Evolutionary conservation across 176 grass and related monocot species (phyloP), one percentile per base, ranked within the genome.

Genomic region (Carex myosuroides): DNA sequence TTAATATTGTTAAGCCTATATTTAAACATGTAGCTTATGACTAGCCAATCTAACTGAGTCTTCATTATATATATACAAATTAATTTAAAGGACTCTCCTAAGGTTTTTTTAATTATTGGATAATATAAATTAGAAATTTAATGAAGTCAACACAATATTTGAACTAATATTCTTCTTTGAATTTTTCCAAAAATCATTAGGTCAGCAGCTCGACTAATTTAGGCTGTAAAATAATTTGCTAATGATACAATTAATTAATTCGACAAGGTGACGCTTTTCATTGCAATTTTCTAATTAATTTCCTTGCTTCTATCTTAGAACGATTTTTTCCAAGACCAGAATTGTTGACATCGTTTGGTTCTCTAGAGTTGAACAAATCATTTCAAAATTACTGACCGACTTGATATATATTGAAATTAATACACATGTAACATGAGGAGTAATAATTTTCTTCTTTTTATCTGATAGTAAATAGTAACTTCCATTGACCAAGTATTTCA

Each of bases 41-140:
- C 70, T 73, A 64, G 57, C 33, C 60, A 60, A 80, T 81, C 32
- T 39, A 83, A 66, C 68, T 11, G 26, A 55, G n/a, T 83, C 33
- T 67, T 55, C 11, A 16, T 20, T 50, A 44, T 83, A 7, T 50
- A 44, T 83, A 13, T 53, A 68, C 73, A 77, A 17, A 64, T 20
- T 65, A 17, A 64, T 20, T 65, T 59, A 80, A 35, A 21, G 22
- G 61, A 6, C 18, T 33, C 20, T 22, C n/a, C 5, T 13, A 62
- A 9, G 13, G 29, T 54, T 53, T 70, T 22, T 77, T n/a, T n/a
- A n/a, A n/a, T n/a, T 77, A 59, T 78, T 77, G 12, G 29, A 85
- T 64, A 53, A 29, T 82, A 85, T 64, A 54, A 30, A 68, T 21
- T 52, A 83, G 13, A 83, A 67, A 67, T 56, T 30, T 3, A 77